phyloP scores from a whole-genome alignment of 2,329 filamentous ascomycete genomes.

The Torrubiellomyces zombiae region DNA sequence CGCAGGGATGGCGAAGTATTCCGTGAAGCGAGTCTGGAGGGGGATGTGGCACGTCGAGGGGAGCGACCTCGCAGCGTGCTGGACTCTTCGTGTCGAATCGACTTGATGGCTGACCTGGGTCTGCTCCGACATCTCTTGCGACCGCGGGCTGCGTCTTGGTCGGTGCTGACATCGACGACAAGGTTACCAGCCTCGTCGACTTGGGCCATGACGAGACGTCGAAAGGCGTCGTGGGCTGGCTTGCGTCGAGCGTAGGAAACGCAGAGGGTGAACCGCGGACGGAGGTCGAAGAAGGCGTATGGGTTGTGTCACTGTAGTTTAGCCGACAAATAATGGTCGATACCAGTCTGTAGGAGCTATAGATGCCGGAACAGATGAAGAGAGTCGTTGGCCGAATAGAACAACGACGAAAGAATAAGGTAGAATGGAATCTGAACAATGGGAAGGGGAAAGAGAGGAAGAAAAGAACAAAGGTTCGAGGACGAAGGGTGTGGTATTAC shows the following conservation, averaged over 20 bases:
- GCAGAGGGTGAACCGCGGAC: neutral
- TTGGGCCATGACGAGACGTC: constrained; percentile 10
- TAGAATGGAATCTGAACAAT: too few species aligned
- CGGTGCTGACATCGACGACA: constrained; percentile 10
- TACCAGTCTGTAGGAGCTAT: constrained; percentile 1
- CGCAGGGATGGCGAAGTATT: constrained; percentile 17
- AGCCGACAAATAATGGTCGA: neutral
- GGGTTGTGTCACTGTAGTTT: neutral
- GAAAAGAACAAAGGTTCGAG: too few species aligned
- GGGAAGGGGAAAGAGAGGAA: too few species aligned
- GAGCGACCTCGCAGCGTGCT: constrained; percentile 26
- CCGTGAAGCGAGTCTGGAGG: constrained; percentile 15
- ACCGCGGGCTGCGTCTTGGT: constrained; percentile 17
- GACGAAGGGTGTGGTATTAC: too few species aligned
- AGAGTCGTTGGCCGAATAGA: too few species aligned
- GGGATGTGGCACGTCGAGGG: constrained; percentile 22
- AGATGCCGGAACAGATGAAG: neutral
- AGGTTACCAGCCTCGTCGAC: constrained; percentile 8
- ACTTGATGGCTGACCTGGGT: constrained; percentile 14
- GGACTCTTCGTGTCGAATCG: constrained; percentile 20
- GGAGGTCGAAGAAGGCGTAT: neutral
- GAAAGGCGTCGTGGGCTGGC: constrained; percentile 9
- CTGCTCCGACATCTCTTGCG: constrained; percentile 23
- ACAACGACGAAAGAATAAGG: too few species aligned
- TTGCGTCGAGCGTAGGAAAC: neutral